phyloP scores from a whole-genome alignment of 768 basidiomycete species.

The Neoboletus subvelutipes region DNA sequence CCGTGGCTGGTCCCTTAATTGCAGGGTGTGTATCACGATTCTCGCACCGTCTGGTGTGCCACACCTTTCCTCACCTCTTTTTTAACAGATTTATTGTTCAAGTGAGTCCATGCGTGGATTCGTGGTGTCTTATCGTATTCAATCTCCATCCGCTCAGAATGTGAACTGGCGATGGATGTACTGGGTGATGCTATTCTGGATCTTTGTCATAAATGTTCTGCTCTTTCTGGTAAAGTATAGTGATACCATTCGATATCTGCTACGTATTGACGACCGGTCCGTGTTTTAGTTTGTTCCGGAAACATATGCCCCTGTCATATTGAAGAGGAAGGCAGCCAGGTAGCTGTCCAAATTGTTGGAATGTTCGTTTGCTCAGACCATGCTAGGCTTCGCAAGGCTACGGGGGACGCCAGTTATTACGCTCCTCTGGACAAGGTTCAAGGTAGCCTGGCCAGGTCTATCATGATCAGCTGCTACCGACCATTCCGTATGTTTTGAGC shows the following conservation, averaged over 20 bases:
- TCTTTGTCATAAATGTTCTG: slow-evolving; percentile 48
- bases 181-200: slow-evolving; percentile 69
- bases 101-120: slow-evolving; percentile 30
- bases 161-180: slow-evolving; percentile 77
- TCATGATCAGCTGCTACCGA: slow-evolving; percentile 59
- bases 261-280: background rate
- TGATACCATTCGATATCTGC: too few species aligned
- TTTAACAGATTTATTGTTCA: slow-evolving; percentile 65
- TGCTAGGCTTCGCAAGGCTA: slow-evolving; percentile 47
- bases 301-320: slow-evolving; percentile 63
- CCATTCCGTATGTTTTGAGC: slow-evolving; percentile 61
- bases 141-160: slow-evolving; percentile 37
- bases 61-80: background rate
- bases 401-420: slow-evolving; percentile 53
- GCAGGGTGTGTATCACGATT: slow-evolving; percentile 46
- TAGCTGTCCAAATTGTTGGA: slow-evolving; percentile 19
- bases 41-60: background rate
- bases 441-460: slow-evolving; percentile 43
- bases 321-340: slow-evolving; percentile 59
- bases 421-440: slow-evolving; percentile 58
- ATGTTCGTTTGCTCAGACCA: slow-evolving; percentile 1
- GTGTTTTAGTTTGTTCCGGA: slow-evolving; percentile 62
- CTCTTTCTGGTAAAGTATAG: slow-evolving; percentile 47
- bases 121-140: slow-evolving; percentile 1
- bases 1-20: slow-evolving; percentile 55